phyloP scores from a whole-genome alignment of 1,284 basidiomycete species.

The Peniophora sp. region DNA sequence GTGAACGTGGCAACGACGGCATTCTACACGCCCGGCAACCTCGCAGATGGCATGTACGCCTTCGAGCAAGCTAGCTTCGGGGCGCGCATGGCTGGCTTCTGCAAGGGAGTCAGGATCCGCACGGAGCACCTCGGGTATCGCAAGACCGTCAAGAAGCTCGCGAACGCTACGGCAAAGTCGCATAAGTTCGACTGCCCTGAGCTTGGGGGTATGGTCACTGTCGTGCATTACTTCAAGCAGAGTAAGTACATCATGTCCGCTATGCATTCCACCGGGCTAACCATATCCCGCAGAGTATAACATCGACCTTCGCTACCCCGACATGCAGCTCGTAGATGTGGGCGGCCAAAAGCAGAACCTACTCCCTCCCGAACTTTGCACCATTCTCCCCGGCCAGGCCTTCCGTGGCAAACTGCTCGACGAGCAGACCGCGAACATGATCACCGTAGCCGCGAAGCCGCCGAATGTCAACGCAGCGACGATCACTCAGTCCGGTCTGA shows the following conservation, averaged over 20 bases:
- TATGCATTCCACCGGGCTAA: neutral
- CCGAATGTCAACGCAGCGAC: conserved; percentile 57
- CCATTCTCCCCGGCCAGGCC: conserved; percentile 60
- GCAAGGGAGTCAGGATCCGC: conserved; percentile 48
- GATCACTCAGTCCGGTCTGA: conserved; percentile 51
- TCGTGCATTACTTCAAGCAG: conserved; percentile 53
- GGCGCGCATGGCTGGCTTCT: conserved; percentile 43
- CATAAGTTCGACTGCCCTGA: conserved; percentile 50
- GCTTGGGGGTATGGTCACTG: conserved; percentile 38
- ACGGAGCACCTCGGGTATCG: conserved; percentile 50
- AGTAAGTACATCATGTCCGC: conserved; percentile 32
- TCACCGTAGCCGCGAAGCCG: conserved; percentile 54
- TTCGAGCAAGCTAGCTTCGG: conserved; percentile 46
- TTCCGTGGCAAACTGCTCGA: conserved; percentile 65
- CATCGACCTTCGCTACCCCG: conserved; percentile 38
- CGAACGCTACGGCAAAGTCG: conserved; percentile 36
- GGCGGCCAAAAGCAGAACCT: conserved; percentile 41
- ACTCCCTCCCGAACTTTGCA: conserved; percentile 64
- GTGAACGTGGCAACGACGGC: conserved; percentile 74
- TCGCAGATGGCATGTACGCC: conserved; percentile 46
- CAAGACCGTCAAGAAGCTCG: conserved; percentile 51
- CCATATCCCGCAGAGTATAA: conserved; percentile 41
- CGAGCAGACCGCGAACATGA: conserved; percentile 64
- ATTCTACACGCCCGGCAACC: conserved; percentile 59
- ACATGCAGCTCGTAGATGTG: conserved; percentile 56